Conservation (phyloP, 352 stramenopile genomes). For the Phytopythium mirpurense region DNA sequence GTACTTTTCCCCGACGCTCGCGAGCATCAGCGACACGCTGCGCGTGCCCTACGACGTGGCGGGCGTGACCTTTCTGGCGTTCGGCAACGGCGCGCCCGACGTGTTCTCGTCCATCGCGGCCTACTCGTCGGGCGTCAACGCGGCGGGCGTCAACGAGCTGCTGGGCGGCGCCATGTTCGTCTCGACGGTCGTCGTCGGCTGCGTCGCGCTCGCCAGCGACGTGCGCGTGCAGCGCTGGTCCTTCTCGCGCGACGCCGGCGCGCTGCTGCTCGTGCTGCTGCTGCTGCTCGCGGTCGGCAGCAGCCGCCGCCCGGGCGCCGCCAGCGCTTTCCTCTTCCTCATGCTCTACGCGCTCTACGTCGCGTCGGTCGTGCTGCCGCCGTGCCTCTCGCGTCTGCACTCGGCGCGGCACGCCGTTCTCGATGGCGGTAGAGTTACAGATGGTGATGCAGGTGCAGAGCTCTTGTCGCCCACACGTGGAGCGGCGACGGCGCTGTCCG, state of each 20-base stretch:
- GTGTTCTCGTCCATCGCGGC: conserved; percentile 91
- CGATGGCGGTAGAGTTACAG: not conserved
- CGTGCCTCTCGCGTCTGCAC: conserved; percentile 35
- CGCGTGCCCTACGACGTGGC: conserved; percentile 90
- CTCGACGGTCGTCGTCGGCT: conserved; percentile 89
- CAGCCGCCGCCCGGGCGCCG: conserved; percentile 15
- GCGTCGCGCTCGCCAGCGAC: conserved; percentile 68
- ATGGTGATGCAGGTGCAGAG: not conserved
- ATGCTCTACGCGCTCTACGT: conserved; percentile 57
- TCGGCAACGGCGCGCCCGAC: conserved; percentile 97
- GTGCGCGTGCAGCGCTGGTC: conserved; percentile 62
- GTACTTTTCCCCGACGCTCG: conserved; percentile 96
- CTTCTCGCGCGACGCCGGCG: conserved; percentile 58
- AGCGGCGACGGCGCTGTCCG: conserved; percentile 42
- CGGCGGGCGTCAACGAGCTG: conserved; percentile 90
- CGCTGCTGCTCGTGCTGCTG: conserved; percentile 41
- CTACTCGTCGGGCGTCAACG: conserved; percentile 67
- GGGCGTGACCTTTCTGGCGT: conserved; percentile 96
- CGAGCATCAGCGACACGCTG: conserved; percentile 93
- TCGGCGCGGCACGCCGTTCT: not conserved
- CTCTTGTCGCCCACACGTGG: not conserved
- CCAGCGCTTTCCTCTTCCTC: conserved; percentile 40
- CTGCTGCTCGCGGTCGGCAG: conserved; percentile 36
- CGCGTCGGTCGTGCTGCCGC: conserved; percentile 43
- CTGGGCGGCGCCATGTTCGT: conserved; percentile 96